Evolutionary conservation across 768 basidiomycete genomes (phyloP), one percentile per base, ranked within the genome.

Genomic region (Tulasnella sp.): DNA sequence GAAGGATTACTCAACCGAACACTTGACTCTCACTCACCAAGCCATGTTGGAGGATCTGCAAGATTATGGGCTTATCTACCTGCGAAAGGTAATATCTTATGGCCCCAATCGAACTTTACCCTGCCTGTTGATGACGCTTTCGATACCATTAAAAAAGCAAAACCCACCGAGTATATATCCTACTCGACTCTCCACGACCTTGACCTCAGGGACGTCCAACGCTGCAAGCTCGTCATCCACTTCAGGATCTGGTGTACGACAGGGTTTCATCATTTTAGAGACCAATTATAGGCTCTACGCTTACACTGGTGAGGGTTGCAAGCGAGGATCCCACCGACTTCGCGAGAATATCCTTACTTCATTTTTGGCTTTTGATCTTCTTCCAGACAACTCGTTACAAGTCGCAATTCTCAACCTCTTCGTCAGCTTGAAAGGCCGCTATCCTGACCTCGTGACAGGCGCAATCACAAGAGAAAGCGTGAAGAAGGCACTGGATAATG

Each of bases 201-300:
- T 98, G 64, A 96, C 94, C 49, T 94, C 92, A 15, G 90, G 89
- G 52, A 84, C 87, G 22, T 85, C 89, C 27, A 83, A 84, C 4
- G 75, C 89, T 67, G 85, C 85, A 61, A 82, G 80, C 54, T 79
- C 79, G 44, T 74, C 75, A 54, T 70, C 69, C 58, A 75, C 81
- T 10, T 38, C 53, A 29, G 60, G 53, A 0, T 46, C 61, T 12
- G 54, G 44, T 57, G 60, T 21, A 12, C 67, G 82, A 46, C 69
- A 94, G 70, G 91, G 93, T 12, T 98, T 96, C 74, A 85, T 98
- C 65, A 83, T 98, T 64, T 78, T 99, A 44, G 96, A 99, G 74
- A 98, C 96, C 19, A 98, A 99, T 74, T 98, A 97, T 74, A 86
- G 92, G 64, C 74, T 99, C 63, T 99, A 98, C 69, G 96, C 96